A percentile compares a stretch with the other conserved stretches of the same genome.
These are phyloP conservation scores for Miscanthus sacchariflorus DNA, from an alignment of 202 grass and related monocot genomes.

Conservation along the genomic window DNA sequence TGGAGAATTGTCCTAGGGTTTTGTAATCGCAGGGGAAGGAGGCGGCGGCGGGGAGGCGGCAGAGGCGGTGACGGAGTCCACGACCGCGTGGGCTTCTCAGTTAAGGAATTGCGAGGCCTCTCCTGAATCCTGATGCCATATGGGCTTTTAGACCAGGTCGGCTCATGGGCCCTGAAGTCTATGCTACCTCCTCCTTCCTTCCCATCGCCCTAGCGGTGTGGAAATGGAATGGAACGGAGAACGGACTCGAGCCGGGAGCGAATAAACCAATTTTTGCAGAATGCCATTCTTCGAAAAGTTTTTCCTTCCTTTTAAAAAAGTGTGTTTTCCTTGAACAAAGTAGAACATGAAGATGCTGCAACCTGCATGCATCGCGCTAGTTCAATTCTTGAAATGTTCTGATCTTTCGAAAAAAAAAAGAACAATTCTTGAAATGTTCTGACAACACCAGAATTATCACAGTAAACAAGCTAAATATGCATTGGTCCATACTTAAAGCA, in stretches of 20 bases:
- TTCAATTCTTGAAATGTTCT: neutral
- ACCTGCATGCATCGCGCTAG: no score
- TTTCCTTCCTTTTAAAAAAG: neutral
- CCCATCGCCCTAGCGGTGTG: no score
- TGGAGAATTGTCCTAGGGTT: slow-evolving; percentile 37
- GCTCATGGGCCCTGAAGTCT: neutral
- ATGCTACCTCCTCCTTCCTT: neutral
- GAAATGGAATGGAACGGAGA: no score
- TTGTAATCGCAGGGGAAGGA: slow-evolving; percentile 9
- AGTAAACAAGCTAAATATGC: neutral
- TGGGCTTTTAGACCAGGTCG: neutral
- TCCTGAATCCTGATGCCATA: neutral
- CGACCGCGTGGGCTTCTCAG: neutral
- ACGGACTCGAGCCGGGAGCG: no score
- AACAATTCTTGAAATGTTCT: neutral
- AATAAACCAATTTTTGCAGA: no score
- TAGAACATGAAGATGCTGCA: neutral
- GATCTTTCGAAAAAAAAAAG: neutral
- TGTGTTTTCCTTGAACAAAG: neutral
- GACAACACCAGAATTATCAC: neutral
- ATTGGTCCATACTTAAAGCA: neutral
- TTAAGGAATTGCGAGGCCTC: neutral
- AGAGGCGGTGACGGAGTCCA: slow-evolving; percentile 18
- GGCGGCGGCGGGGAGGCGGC: slow-evolving; percentile 6
- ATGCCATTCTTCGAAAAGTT: no score